Conservation (phyloP, 1,284 basidiomycete species). For the Stereum hirsutum region DNA sequence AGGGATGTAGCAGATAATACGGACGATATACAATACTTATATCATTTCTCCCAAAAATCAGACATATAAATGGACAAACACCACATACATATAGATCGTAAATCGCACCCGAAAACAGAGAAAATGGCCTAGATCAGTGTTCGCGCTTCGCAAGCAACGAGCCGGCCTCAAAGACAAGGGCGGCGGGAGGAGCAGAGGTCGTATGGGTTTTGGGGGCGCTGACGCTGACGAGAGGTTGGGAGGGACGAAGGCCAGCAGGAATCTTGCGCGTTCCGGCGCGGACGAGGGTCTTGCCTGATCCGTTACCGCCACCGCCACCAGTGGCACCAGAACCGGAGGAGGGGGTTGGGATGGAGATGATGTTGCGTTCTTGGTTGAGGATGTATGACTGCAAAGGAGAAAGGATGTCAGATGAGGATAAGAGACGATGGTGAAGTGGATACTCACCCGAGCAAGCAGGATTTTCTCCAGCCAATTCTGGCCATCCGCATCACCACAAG, state of each 20-base stretch:
- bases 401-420: conserved; percentile 8
- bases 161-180: conserved; percentile 52
- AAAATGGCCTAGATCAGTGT: not conserved
- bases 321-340: no score
- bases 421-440: not conserved
- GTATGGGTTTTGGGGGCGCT: conserved; percentile 8
- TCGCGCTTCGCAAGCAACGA: conserved; percentile 51
- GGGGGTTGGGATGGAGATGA: no score
- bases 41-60: no score
- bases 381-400: conserved; percentile 55
- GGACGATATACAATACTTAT: no score
- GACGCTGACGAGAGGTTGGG: conserved; percentile 32
- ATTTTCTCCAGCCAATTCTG: conserved; percentile 64
- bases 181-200: conserved; percentile 18
- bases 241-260: conserved; percentile 15
- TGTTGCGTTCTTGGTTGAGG: conserved; percentile 65
- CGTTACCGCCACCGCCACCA: conserved; percentile 18
- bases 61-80: no score
- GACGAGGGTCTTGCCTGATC: conserved; percentile 22
- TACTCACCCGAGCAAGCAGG: conserved; percentile 65
- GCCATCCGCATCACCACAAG: conserved; percentile 63
- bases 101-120: no score
- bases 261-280: conserved; percentile 39
- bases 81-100: no score
- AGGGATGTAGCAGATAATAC: no score